Evolutionary conservation across 139 green algal genomes (phyloP).

Genomic region (Coccomyxa sp.): DNA sequence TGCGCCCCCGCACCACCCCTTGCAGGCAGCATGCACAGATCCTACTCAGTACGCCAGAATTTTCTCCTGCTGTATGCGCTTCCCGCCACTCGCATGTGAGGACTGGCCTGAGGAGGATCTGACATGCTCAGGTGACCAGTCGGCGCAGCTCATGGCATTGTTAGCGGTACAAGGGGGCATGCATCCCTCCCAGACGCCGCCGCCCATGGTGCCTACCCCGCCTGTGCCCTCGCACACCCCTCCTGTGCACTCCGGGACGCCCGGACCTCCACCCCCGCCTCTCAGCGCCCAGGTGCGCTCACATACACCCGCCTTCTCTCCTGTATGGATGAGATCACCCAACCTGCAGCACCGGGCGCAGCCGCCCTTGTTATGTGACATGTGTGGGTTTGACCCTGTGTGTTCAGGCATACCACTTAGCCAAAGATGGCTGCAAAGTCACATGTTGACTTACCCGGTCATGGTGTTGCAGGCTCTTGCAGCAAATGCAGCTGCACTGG

Average conservation of each 20-base stretch:
- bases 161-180: background rate
- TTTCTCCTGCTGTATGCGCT: too few species aligned
- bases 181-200: constrained; percentile 4
- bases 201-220: constrained; percentile 3
- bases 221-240: constrained; percentile 11
- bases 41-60: too few species aligned
- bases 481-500: constrained; percentile 21
- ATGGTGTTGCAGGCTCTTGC: constrained; percentile 15
- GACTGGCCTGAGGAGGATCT: background rate
- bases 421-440: too few species aligned
- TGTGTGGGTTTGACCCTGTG: too few species aligned
- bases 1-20: background rate
- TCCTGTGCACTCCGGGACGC: background rate
- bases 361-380: too few species aligned
- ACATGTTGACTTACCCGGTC: too few species aligned
- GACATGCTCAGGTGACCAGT: background rate
- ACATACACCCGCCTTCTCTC: too few species aligned
- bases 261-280: background rate
- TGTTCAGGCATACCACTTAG: too few species aligned
- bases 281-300: too few species aligned
- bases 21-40: background rate
- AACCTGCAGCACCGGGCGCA: too few species aligned
- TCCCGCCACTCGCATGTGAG: too few species aligned
- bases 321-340: too few species aligned
- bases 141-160: background rate